Percentiles rank a stretch among this genome's conserved stretches.
These are phyloP conservation scores for Tirmania nivea DNA, from an alignment of 495 filamentous ascomycete species.

Conservation along the genomic window DNA sequence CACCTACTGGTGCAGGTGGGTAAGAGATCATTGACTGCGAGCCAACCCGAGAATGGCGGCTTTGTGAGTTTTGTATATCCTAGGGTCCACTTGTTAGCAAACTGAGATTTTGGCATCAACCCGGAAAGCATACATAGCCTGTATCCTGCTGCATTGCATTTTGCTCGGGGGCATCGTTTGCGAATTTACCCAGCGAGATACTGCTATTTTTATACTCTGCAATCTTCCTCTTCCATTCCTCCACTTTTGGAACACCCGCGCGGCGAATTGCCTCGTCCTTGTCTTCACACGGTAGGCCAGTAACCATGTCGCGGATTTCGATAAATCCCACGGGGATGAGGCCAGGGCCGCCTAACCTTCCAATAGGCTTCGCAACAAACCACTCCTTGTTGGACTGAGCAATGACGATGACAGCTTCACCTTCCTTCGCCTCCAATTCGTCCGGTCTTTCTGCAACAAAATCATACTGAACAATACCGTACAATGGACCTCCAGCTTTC, in stretches of 20 bases:
- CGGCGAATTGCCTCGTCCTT: conserved; percentile 65
- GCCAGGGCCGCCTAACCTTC: conserved; percentile 76
- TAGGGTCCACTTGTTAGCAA: conserved; percentile 27
- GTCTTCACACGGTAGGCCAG: conserved; percentile 60
- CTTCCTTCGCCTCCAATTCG: conserved; percentile 82
- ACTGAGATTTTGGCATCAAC: too few species aligned
- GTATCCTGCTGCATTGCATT: background rate
- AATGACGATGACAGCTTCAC: conserved; percentile 94
- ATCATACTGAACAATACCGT: conserved; percentile 91
- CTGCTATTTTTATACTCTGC: conserved; percentile 98
- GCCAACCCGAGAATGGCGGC: conserved; percentile 7
- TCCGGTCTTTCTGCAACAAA: conserved; percentile 89
- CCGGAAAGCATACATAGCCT: too few species aligned
- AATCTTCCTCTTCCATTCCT: conserved; percentile 99
- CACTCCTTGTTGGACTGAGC: conserved; percentile 98
- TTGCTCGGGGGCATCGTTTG: background rate
- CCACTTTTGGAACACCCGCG: conserved; percentile 89
- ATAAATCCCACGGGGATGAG: conserved; percentile 94
- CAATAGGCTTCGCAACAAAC: conserved; percentile 98
- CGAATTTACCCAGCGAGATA: conserved; percentile 76
- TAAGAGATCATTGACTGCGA: background rate
- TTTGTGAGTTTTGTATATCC: conserved; percentile 14
- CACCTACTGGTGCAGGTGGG: conserved; percentile 39
- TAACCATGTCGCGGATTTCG: conserved; percentile 85
- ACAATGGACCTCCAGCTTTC: conserved; percentile 72